Evolutionary conservation across 306 rosid species (phyloP).

Genomic region (Acmispon strigosus): DNA sequence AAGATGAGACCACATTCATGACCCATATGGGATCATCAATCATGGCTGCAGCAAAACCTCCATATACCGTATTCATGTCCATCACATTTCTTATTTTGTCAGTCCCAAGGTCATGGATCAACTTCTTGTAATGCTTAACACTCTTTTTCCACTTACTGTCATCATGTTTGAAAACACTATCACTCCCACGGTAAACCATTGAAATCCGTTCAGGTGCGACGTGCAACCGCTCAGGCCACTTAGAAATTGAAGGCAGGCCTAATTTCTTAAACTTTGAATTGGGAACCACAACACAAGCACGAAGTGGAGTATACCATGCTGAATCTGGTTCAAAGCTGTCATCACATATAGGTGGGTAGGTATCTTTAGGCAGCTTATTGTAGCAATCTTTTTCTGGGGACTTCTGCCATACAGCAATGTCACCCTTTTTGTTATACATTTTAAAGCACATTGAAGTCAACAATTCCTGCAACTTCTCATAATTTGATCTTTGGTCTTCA

Average conservation of each 20-base stretch:
- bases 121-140: slow-evolving; percentile 71
- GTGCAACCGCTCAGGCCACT: slow-evolving; percentile 83
- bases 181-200: slow-evolving; percentile 52
- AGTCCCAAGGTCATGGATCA: slow-evolving; percentile 73
- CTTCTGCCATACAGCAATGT: slow-evolving; percentile 96
- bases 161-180: slow-evolving; percentile 55
- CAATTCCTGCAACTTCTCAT: slow-evolving; percentile 59
- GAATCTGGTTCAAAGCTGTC: slow-evolving; percentile 80
- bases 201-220: slow-evolving; percentile 61
- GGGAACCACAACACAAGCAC: slow-evolving; percentile 68
- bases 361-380: slow-evolving; percentile 43
- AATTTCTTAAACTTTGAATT: slow-evolving; percentile 52
- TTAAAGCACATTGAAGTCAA: slow-evolving; percentile 83
- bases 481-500: slow-evolving; percentile 74
- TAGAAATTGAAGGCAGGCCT: slow-evolving; percentile 43
- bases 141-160: slow-evolving; percentile 69
- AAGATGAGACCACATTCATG: slow-evolving; percentile 95
- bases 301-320: slow-evolving; percentile 95
- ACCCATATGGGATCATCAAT: slow-evolving; percentile 84
- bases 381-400: slow-evolving; percentile 53
- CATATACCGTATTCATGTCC: slow-evolving; percentile 92
- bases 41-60: slow-evolving; percentile 83
- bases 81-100: slow-evolving; percentile 81
- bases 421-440: slow-evolving; percentile 72
- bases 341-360: slow-evolving; percentile 82